Evolutionary conservation across 1,139 yeast species (phyloP).

Genomic region (Magnusiomyces fungicola): DNA sequence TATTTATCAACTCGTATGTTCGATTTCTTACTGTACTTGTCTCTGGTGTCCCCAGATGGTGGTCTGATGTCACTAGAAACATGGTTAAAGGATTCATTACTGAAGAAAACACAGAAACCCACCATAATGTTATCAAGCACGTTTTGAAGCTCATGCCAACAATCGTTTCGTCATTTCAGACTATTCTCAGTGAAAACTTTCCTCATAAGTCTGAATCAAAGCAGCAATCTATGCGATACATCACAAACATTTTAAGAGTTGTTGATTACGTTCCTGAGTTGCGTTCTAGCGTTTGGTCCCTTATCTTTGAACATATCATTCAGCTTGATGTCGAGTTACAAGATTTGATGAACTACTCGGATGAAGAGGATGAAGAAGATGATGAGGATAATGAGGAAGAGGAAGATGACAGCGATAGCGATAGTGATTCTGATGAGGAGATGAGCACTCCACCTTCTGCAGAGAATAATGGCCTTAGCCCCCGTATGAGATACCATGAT

Average conservation of each 20-base stretch:
- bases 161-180: slow-evolving; percentile 58
- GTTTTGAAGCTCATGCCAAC: slow-evolving; percentile 75
- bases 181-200: slow-evolving; percentile 48
- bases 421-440: slow-evolving; percentile 18
- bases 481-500: neutral
- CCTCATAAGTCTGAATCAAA: slow-evolving; percentile 74
- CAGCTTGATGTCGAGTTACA: slow-evolving; percentile 92
- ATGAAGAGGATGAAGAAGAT: slow-evolving; percentile 64
- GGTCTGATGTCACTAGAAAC: slow-evolving; percentile 68
- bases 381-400: slow-evolving; percentile 46
- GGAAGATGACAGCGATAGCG: slow-evolving; percentile 34
- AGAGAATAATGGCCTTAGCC: neutral
- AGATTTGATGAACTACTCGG: slow-evolving; percentile 77
- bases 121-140: slow-evolving; percentile 60
- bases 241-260: slow-evolving; percentile 52
- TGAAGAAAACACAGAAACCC: slow-evolving; percentile 38
- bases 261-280: slow-evolving; percentile 69
- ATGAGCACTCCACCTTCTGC: slow-evolving; percentile 2
- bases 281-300: slow-evolving; percentile 62
- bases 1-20: slow-evolving; percentile 46
- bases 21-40: slow-evolving; percentile 72
- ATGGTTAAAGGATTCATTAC: slow-evolving; percentile 52
- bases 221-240: slow-evolving; percentile 51
- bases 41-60: slow-evolving; percentile 83
- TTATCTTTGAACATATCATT: slow-evolving; percentile 70